These are phyloP conservation scores for Anthoceros angustus DNA, from an alignment of 225 moss, liverwort and hornwort species.

Conservation along the genomic window DNA sequence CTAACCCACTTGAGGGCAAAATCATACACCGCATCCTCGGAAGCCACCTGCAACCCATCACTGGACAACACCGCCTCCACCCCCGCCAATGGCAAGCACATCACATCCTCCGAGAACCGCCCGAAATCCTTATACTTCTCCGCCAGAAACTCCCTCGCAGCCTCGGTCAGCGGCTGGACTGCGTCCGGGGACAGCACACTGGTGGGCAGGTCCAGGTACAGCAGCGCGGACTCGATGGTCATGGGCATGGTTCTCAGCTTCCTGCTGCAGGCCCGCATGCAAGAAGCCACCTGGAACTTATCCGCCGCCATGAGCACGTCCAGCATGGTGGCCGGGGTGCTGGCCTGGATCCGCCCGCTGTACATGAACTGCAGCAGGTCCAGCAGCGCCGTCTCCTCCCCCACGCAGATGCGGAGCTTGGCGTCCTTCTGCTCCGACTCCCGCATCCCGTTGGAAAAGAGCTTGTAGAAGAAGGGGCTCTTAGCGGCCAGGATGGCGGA, in stretches of 20 bases:
- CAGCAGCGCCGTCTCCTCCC: slow-evolving; percentile 90
- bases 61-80: slow-evolving; percentile 94
- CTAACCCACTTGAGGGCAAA: slow-evolving; percentile 89
- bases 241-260: slow-evolving; percentile 76
- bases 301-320: slow-evolving; percentile 98
- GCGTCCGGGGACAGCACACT: slow-evolving; percentile 76
- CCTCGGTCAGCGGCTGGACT: slow-evolving; percentile 77
- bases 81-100: slow-evolving; percentile 82
- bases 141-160: slow-evolving; percentile 67
- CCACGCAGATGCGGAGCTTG: slow-evolving; percentile 50
- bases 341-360: slow-evolving; percentile 83
- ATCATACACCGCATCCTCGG: slow-evolving; percentile 95
- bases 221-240: slow-evolving; percentile 82
- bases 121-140: slow-evolving; percentile 66
- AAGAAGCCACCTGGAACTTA: slow-evolving; percentile 83
- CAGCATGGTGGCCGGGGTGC: slow-evolving; percentile 49
- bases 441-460: slow-evolving; percentile 98
- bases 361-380: slow-evolving; percentile 98
- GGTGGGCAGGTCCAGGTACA: slow-evolving; percentile 82
- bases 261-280: slow-evolving; percentile 79
- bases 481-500: slow-evolving; percentile 98
- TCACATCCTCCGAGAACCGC: slow-evolving; percentile 71
- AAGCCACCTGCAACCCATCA: slow-evolving; percentile 91
- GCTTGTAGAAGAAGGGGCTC: slow-evolving; percentile 97
- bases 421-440: slow-evolving; percentile 96